Percentiles rank a stretch among this genome's conserved stretches.
These are phyloP conservation scores for Chlorella vulgaris DNA, from an alignment of 139 green algal genomes.

Conservation along the genomic window DNA sequence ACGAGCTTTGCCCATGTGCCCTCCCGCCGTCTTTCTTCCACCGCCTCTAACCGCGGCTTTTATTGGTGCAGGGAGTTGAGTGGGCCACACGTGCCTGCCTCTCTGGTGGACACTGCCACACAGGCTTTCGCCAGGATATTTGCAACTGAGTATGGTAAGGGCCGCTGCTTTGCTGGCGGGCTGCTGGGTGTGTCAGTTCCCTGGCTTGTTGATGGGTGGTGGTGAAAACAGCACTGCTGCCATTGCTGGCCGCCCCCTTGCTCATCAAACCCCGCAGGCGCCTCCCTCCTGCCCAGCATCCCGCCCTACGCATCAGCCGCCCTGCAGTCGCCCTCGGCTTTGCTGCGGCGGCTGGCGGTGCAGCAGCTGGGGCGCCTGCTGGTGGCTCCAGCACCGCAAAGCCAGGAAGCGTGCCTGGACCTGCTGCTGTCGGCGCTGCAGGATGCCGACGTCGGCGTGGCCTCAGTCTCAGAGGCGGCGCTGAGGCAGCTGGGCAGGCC, in stretches of 20 bases:
- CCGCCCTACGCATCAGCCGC: constrained; percentile 12
- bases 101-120: not conserved
- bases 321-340: not conserved
- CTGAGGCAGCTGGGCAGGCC: constrained; percentile 17
- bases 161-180: not conserved
- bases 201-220: not conserved
- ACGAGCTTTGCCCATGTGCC: no score
- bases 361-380: constrained; percentile 34
- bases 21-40: no score
- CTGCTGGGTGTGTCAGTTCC: not conserved
- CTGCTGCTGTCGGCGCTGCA: constrained; percentile 25
- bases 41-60: no score
- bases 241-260: no score
- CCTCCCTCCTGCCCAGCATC: not conserved
- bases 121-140: constrained; percentile 22
- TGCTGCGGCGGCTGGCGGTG: constrained; percentile 26
- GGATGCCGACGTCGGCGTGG: constrained; percentile 22
- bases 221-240: not conserved
- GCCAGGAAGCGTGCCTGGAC: not conserved
- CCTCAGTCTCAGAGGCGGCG: not conserved
- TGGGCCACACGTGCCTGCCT: not conserved
- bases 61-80: constrained; percentile 32
- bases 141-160: constrained; percentile 1
- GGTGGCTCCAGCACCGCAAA: not conserved
- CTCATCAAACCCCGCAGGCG: not conserved